phyloP scores from a whole-genome alignment of 345 rosid genomes.

The Excoecaria agallocha region DNA sequence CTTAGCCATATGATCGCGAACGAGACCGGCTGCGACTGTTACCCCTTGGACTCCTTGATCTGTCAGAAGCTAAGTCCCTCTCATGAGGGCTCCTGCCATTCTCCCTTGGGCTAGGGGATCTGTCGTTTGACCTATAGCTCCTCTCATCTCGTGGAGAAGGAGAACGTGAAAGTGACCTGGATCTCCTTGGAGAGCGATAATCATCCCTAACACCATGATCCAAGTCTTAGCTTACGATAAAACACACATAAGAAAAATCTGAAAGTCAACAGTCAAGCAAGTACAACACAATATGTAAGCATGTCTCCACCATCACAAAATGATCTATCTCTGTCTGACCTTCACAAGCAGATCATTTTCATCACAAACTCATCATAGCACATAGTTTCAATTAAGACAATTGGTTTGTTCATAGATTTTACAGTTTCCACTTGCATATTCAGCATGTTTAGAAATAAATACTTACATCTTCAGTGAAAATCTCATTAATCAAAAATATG shows the following conservation, averaged over 20 bases:
- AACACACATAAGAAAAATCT: neutral
- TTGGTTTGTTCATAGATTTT: too few relatives aligned
- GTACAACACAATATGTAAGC: constrained; percentile 9
- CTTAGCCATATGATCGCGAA: constrained; percentile 55
- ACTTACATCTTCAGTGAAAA: constrained; percentile 33
- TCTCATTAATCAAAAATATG: constrained; percentile 33
- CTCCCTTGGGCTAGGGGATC: constrained; percentile 51
- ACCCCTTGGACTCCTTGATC: constrained; percentile 49
- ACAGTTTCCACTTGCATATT: constrained; percentile 25
- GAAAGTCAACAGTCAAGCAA: neutral
- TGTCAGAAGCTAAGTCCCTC: constrained; percentile 36
- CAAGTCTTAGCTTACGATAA: constrained; percentile 36
- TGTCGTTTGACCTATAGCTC: constrained; percentile 35
- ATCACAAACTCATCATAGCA: constrained; percentile 1
- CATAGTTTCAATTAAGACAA: constrained; percentile 5
- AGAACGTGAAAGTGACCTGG: constrained; percentile 60
- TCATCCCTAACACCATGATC: constrained; percentile 40
- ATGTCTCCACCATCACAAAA: constrained; percentile 14
- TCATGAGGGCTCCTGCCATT: constrained; percentile 43
- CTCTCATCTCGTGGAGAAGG: constrained; percentile 48
- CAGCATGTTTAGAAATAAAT: constrained; percentile 11
- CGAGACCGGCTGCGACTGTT: constrained; percentile 43
- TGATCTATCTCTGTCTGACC: neutral
- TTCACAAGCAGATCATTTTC: neutral
- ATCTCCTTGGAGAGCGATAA: constrained; percentile 45